phyloP scores from a whole-genome alignment of 2,329 filamentous ascomycete genomes.

The Penicillium sp. region DNA sequence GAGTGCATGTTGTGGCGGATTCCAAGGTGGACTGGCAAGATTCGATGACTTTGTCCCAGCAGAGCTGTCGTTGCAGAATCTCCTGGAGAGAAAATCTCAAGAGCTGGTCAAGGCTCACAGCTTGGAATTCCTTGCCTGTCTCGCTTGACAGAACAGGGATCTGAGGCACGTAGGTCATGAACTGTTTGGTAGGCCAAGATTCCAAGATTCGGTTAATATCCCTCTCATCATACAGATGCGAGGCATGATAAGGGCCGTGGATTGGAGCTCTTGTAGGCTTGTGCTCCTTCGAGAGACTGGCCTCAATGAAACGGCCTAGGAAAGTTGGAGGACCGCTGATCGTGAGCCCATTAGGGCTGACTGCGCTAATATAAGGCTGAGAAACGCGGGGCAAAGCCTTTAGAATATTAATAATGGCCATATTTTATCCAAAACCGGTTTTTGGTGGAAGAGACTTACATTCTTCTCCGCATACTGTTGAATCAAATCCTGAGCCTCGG shows the following conservation, averaged over 20 bases:
- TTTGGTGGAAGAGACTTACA: constrained; percentile 18
- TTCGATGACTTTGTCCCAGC: constrained; percentile 43
- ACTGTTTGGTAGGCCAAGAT: constrained; percentile 30
- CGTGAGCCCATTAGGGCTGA: constrained; percentile 58
- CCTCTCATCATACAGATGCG: constrained; percentile 51
- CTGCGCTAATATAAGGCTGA: constrained; percentile 58
- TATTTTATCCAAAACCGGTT: background rate
- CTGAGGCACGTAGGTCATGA: constrained; percentile 26
- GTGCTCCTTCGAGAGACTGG: constrained; percentile 47
- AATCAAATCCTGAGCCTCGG: constrained; percentile 28
- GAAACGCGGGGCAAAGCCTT: constrained; percentile 49
- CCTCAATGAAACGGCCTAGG: constrained; percentile 52
- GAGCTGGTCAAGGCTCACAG: constrained; percentile 31
- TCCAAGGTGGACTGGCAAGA: constrained; percentile 28
- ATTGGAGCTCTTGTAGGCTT: constrained; percentile 55
- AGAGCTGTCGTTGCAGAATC: constrained; percentile 38
- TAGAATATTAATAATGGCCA: background rate
- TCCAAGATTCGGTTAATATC: constrained; percentile 53
- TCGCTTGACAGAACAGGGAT: constrained; percentile 40
- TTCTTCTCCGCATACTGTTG: constrained; percentile 22
- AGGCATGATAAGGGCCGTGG: constrained; percentile 59
- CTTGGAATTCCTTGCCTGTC: constrained; percentile 32
- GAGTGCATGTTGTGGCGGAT: constrained; percentile 16
- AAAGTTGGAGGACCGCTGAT: constrained; percentile 58
- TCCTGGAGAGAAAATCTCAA: constrained; percentile 36